Percentiles rank a stretch among this genome's conserved stretches.
These are phyloP conservation scores for Mycena polygramma DNA, from an alignment of 768 basidiomycete species.

Conservation along the genomic window DNA sequence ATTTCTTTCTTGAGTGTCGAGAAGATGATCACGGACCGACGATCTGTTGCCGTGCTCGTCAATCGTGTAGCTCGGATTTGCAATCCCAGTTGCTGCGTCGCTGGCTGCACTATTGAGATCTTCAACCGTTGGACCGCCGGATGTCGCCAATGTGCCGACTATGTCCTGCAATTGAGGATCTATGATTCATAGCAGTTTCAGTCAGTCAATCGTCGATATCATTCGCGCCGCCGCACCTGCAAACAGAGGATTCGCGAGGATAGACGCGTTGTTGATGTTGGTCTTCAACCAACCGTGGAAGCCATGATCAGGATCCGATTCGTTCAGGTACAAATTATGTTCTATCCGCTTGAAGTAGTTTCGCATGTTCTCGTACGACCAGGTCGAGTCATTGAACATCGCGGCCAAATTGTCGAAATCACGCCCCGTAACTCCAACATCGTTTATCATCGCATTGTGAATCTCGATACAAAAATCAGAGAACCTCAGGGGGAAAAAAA, in stretches of 20 bases:
- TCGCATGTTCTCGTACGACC: conserved; percentile 48
- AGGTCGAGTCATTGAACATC: conserved; percentile 44
- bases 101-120: conserved; percentile 39
- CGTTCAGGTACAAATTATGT: conserved; percentile 40
- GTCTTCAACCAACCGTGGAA: conserved; percentile 48
- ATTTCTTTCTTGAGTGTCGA: conserved; percentile 34
- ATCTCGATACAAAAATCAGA: not conserved
- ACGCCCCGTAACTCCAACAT: not conserved
- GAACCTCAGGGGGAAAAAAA: too few species aligned
- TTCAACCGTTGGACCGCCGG: conserved; percentile 25
- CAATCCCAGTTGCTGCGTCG: conserved; percentile 41
- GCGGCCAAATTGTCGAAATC: conserved; percentile 16
- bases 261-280: conserved; percentile 40
- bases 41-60: conserved; percentile 45
- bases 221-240: conserved; percentile 33
- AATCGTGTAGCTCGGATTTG: conserved; percentile 40
- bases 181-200: conserved; percentile 6
- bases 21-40: conserved; percentile 42
- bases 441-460: conserved; percentile 18
- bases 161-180: conserved; percentile 42
- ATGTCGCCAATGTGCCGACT: conserved; percentile 31
- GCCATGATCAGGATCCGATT: conserved; percentile 43
- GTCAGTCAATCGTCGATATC: not conserved
- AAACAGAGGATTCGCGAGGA: conserved; percentile 39
- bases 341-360: conserved; percentile 47